Conservation (phyloP, 2,329 filamentous ascomycete species). For the Xylariaceae sp. region DNA sequence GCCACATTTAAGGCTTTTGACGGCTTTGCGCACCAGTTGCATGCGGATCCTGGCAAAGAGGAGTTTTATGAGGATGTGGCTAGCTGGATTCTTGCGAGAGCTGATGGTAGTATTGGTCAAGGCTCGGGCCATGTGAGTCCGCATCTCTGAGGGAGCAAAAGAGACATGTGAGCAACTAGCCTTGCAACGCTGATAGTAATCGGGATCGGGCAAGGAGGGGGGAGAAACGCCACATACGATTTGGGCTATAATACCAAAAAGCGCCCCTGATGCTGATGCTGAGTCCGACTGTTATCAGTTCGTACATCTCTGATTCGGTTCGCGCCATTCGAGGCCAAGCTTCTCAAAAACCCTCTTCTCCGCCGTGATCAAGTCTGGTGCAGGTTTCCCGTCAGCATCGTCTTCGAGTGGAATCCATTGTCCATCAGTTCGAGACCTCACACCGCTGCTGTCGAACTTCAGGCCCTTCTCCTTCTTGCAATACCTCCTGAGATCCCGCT, state of each 20-base stretch:
- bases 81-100: conserved; percentile 58
- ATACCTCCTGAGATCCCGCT: conserved; percentile 77
- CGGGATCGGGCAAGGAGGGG: not conserved
- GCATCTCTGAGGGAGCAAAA: conserved; percentile 19
- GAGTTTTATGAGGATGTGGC: conserved; percentile 55
- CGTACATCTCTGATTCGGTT: conserved; percentile 63
- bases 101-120: conserved; percentile 5
- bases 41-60: conserved; percentile 52
- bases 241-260: not conserved
- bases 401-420: conserved; percentile 64
- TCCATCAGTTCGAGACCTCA: conserved; percentile 65
- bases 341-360: conserved; percentile 77
- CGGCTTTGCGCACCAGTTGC: conserved; percentile 72
- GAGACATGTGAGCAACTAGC: not conserved
- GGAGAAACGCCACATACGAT: not conserved
- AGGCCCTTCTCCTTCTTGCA: conserved; percentile 65
- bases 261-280: not conserved
- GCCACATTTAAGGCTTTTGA: conserved; percentile 68
- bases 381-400: conserved; percentile 40
- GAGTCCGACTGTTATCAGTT: conserved; percentile 23
- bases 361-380: conserved; percentile 63
- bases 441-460: conserved; percentile 90
- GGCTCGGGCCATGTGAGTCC: conserved; percentile 13
- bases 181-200: not conserved
- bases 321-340: conserved; percentile 62